phyloP scores from a whole-genome alignment of 345 rosid genomes.

The Dovyalis caffra region DNA sequence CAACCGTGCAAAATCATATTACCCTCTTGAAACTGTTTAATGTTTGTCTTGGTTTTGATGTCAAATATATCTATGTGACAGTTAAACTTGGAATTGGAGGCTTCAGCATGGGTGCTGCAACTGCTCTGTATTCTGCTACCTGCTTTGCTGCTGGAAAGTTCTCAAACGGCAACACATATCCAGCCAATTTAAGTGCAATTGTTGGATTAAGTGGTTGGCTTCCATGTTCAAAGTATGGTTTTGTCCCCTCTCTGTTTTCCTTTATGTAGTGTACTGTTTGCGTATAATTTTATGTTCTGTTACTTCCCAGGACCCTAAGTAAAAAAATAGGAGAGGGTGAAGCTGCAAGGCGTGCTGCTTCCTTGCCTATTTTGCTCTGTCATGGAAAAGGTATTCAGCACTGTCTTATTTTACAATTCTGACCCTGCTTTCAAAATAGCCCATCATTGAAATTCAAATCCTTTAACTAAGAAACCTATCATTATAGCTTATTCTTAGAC shows the following conservation, averaged over 20 bases:
- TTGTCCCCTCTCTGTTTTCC: background rate
- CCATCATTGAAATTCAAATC: no score
- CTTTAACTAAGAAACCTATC: no score
- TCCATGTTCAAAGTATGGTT: slow-evolving; percentile 78
- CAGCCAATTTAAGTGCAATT: slow-evolving; percentile 67
- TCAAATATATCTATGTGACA: slow-evolving; percentile 33
- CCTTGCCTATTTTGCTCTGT: slow-evolving; percentile 78
- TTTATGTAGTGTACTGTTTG: background rate
- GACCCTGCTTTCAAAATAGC: no score
- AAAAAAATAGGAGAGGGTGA: slow-evolving; percentile 53
- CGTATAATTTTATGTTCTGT: slow-evolving; percentile 4
- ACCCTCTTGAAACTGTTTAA: background rate
- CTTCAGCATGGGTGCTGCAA: slow-evolving; percentile 99
- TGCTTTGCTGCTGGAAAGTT: slow-evolving; percentile 69
- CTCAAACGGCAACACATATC: slow-evolving; percentile 70
- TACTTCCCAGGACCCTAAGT: slow-evolving; percentile 53
- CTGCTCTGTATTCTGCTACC: slow-evolving; percentile 77
- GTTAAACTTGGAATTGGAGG: slow-evolving; percentile 97
- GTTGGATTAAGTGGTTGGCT: slow-evolving; percentile 99
- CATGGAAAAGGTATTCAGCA: slow-evolving; percentile 71
- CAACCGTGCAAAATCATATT: background rate
- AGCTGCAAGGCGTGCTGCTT: slow-evolving; percentile 61
- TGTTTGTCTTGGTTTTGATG: slow-evolving; percentile 1
- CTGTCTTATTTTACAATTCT: no score
- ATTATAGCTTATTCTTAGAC: no score